Evolutionary conservation across 192 early-diverging fungal species (phyloP), one percentile per base, ranked within the genome.

Genomic region (Chytriomyces sp.): DNA sequence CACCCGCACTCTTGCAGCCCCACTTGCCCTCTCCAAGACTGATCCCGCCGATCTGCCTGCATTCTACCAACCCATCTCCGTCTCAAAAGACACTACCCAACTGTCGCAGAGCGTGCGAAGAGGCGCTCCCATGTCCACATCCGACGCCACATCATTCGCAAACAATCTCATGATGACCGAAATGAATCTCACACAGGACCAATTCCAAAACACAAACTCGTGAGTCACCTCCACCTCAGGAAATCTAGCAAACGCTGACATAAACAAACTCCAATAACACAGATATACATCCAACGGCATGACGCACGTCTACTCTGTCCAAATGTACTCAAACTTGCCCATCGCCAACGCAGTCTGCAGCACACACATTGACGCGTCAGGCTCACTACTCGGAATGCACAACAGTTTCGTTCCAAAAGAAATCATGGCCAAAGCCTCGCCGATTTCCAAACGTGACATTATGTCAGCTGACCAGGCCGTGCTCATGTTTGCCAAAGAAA

Each of bases 301-400:
- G 28, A 64, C 59, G 7, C 92, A 93, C 68, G 88, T 94, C 5
- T 91, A 93, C 71, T 67, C 90, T 11, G 85, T 83, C 50, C 94
- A 95, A 75, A 67, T 84, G 7, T 81, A 89, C 48, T 67, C 90
- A 53, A 92, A 89, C 10, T 61, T 92, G 6, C 83, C 86, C 53
- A 87, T 94, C 8, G 79, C 88, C 28, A 95, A 94, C 79, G 91
- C 88, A 26, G 88, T 93, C 78, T 90, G 92, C 64, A 94, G 93
- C 78, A 71, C 93, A 77, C 94, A 95, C 70, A 80, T 95, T 50
- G 87, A 89, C 64, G 26, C 72, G 11, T 50, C 82, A 47, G 93
- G 94, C 24, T 73, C 80, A 16, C 72, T 81, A 11, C 10, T 47
- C 10, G 24, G 10, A 13, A 46, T 67, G 28, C 66, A 67, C 45